Conservation (phyloP, 208 protist species). For the Trichomonas vaginalis region DNA sequence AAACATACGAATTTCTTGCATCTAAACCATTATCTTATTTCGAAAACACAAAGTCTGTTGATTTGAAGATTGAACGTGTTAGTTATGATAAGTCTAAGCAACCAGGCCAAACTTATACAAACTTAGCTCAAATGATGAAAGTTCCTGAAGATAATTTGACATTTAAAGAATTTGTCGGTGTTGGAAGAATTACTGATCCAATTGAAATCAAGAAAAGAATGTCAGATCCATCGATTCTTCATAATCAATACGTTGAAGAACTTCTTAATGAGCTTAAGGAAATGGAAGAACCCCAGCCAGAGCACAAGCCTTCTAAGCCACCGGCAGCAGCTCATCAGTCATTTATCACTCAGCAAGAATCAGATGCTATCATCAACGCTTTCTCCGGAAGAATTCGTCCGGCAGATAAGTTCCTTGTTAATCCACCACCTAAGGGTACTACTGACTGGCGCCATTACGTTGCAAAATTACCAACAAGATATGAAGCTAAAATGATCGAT, state of each 20-base stretch:
- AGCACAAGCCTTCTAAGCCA: background rate
- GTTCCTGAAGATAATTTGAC: background rate
- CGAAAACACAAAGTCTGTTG: background rate
- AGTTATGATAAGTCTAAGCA: background rate
- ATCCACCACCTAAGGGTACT: background rate
- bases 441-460: background rate
- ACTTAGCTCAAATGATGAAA: background rate
- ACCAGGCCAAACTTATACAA: background rate
- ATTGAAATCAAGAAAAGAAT: background rate
- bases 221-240: background rate
- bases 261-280: background rate
- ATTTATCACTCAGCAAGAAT: background rate
- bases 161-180: background rate
- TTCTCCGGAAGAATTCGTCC: background rate
- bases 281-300: background rate
- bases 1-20: background rate
- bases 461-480: background rate
- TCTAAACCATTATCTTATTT: background rate
- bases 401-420: background rate
- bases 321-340: background rate
- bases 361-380: background rate
- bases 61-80: background rate
- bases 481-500: background rate
- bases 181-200: background rate
- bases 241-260: background rate